Percentiles rank a stretch among this genome's conserved stretches.
These are phyloP conservation scores for Lactifluus subvellereus DNA, from an alignment of 768 basidiomycete species.

Conservation along the genomic window DNA sequence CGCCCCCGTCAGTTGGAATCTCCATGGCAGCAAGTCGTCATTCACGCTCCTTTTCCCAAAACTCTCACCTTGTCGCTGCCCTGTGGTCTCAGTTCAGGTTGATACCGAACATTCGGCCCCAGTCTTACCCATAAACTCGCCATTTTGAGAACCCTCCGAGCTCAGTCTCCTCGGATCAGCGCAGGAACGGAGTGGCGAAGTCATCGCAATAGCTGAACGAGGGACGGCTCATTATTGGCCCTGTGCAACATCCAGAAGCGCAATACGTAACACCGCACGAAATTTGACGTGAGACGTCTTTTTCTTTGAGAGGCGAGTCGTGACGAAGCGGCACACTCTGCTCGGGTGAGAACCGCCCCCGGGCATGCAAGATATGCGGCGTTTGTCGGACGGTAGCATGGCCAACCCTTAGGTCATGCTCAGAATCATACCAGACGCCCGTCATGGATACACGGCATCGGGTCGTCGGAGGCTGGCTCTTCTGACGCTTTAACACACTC, in stretches of 20 bases:
- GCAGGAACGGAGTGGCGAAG: slow-evolving; percentile 1
- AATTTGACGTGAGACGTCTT: slow-evolving; percentile 18
- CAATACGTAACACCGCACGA: slow-evolving; percentile 17
- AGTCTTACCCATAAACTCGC: slow-evolving; percentile 5
- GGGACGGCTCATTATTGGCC: slow-evolving; percentile 5
- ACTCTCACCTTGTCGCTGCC: not conserved
- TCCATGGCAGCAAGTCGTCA: not conserved
- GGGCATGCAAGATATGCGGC: slow-evolving; percentile 3
- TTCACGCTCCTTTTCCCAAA: not conserved
- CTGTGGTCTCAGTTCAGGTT: not conserved
- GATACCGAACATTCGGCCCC: not conserved
- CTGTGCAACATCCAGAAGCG: slow-evolving; percentile 11
- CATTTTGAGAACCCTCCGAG: slow-evolving; percentile 7
- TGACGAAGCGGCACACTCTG: not conserved
- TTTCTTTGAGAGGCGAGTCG: slow-evolving; percentile 3
- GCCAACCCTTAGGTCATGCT: slow-evolving; percentile 2
- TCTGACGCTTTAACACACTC: slow-evolving; percentile 3
- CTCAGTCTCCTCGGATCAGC: slow-evolving; percentile 18
- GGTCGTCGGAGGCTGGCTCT: slow-evolving; percentile 5
- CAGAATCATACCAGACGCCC: slow-evolving; percentile 18
- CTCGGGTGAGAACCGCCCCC: slow-evolving; percentile 17
- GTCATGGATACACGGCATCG: slow-evolving; percentile 2
- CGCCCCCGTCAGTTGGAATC: too few relatives aligned
- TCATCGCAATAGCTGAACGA: not conserved
- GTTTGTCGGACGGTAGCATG: slow-evolving; percentile 13